These are phyloP conservation scores for Kuraishia molischiana DNA, from an alignment of 805 yeast species.

Conservation along the genomic window DNA sequence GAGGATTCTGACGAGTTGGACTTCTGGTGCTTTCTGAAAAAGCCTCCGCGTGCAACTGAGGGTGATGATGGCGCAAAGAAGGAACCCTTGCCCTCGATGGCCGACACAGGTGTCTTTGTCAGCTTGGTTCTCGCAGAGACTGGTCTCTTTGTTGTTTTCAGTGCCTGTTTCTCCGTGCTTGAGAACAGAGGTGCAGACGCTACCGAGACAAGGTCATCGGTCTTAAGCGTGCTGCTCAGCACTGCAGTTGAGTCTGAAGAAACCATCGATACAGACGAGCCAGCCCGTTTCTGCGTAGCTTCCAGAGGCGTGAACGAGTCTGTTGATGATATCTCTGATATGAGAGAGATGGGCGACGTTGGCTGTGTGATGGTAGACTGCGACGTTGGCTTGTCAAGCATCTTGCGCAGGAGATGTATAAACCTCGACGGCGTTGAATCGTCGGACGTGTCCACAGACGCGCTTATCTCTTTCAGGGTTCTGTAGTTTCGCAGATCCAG, in stretches of 20 bases:
- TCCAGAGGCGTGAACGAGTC: not conserved
- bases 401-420: conserved; percentile 41
- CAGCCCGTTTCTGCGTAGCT: not conserved
- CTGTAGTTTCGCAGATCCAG: conserved; percentile 61
- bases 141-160: conserved; percentile 2
- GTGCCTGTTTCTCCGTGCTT: conserved; percentile 4
- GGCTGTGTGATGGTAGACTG: conserved; percentile 4
- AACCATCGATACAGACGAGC: not conserved
- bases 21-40: conserved; percentile 56
- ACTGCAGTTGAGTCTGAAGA: not conserved
- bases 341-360: conserved; percentile 10
- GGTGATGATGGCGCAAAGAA: conserved; percentile 19
- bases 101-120: conserved; percentile 23
- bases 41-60: conserved; percentile 27
- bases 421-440: conserved; percentile 46
- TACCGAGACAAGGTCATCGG: conserved; percentile 22
- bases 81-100: conserved; percentile 20
- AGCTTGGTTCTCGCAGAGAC: conserved; percentile 6
- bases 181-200: conserved; percentile 22
- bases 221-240: conserved; percentile 10
- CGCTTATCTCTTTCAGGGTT: conserved; percentile 20
- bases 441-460: conserved; percentile 31
- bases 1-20: conserved; percentile 54
- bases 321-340: conserved; percentile 9
- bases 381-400: conserved; percentile 20